Evolutionary conservation across 139 green algal species (phyloP).

Genomic region (Volvox reticuliferus): DNA sequence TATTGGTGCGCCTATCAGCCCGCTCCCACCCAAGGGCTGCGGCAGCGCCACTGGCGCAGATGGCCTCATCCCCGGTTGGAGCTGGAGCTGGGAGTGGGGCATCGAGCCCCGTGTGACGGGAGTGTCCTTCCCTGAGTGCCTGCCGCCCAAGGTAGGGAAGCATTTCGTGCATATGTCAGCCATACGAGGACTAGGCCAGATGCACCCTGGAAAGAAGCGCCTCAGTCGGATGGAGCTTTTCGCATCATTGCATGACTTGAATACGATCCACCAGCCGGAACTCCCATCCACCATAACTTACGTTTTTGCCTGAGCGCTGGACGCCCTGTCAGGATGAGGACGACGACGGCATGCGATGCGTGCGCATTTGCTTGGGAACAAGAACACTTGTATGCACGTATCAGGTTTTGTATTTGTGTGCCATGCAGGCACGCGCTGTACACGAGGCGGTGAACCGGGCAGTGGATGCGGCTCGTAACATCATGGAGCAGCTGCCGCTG

Average conservation of each 20-base stretch:
- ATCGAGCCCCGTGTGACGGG: background rate
- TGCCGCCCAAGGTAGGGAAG: conserved; percentile 1
- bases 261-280: too few relatives aligned
- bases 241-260: too few relatives aligned
- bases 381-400: too few relatives aligned
- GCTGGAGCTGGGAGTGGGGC: conserved; percentile 28
- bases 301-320: background rate
- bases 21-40: background rate
- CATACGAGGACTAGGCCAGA: background rate
- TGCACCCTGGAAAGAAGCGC: background rate
- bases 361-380: background rate
- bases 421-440: background rate
- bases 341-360: background rate
- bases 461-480: background rate
- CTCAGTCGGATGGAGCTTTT: too few relatives aligned
- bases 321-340: background rate
- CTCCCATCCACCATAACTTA: too few relatives aligned
- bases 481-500: background rate
- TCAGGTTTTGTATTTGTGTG: background rate
- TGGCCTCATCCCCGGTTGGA: background rate
- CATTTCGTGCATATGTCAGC: background rate
- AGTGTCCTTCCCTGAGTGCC: conserved; percentile 25
- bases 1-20: background rate
- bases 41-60: background rate
- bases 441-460: background rate